Conservation (phyloP, 768 basidiomycete genomes). For the Pholiota conissans region DNA sequence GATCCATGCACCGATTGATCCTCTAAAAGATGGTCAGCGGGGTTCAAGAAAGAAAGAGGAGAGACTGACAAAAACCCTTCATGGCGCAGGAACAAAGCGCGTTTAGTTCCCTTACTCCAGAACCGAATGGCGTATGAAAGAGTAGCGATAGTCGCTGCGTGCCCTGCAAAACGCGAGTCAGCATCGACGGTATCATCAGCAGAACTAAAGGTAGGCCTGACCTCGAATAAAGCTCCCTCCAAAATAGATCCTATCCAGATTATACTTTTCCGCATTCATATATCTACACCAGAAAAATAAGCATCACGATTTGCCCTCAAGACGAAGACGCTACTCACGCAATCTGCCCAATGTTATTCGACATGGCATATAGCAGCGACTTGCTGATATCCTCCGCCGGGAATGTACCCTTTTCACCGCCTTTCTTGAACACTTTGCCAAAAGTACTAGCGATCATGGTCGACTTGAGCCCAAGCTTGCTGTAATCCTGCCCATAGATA, state of each 20-base stretch:
- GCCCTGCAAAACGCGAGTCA: conserved; percentile 52
- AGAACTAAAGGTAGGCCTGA: conserved; percentile 31
- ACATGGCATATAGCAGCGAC: conserved; percentile 92
- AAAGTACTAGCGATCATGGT: conserved; percentile 98
- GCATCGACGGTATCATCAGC: not conserved
- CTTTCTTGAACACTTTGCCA: conserved; percentile 96
- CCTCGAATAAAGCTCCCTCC: conserved; percentile 99
- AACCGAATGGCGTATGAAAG: conserved; percentile 98
- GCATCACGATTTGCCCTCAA: not conserved
- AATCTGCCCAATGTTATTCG: conserved; percentile 99
- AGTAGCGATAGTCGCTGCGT: conserved; percentile 95
- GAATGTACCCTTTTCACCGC: conserved; percentile 75
- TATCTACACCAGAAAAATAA: conserved; percentile 53
- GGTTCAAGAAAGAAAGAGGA: conserved; percentile 7
- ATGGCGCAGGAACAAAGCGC: conserved; percentile 94
- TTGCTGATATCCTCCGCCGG: conserved; percentile 92
- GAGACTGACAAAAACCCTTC: conserved; percentile 91
- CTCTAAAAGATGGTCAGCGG: conserved; percentile 44
- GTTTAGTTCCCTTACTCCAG: conserved; percentile 98
- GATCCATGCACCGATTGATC: conserved; percentile 96
- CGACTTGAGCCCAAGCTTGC: conserved; percentile 92
- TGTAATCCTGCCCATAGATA: conserved; percentile 98
- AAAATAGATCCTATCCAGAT: conserved; percentile 96
- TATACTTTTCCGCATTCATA: conserved; percentile 99
- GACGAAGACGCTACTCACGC: conserved; percentile 65